Percentiles rank a stretch among this genome's conserved stretches.
These are phyloP conservation scores for Sporothrix phasma DNA, from an alignment of 2,329 filamentous ascomycete species.

Conservation along the genomic window DNA sequence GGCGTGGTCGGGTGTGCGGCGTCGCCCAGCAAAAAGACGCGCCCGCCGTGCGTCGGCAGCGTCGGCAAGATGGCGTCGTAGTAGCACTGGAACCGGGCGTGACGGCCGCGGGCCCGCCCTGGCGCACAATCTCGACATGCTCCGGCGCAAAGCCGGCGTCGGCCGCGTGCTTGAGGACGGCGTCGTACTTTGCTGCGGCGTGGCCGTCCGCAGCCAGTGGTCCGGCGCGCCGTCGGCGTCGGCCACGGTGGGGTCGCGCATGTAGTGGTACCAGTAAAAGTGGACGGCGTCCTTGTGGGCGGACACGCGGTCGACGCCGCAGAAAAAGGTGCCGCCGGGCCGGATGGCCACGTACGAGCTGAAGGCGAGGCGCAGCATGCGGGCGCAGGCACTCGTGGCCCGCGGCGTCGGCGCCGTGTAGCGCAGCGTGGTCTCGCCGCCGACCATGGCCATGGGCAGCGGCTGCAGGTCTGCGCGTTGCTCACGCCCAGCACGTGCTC, in stretches of 20 bases:
- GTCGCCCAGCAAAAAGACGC: slow-evolving; percentile 34
- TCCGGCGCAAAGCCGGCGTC: slow-evolving; percentile 7
- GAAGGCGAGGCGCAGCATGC: slow-evolving; percentile 26
- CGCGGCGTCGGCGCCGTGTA: slow-evolving; percentile 17
- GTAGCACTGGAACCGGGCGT: slow-evolving; percentile 15
- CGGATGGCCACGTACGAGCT: slow-evolving; percentile 23
- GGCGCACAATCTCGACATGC: slow-evolving; percentile 22
- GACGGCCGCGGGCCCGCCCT: slow-evolving; percentile 26
- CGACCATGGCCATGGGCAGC: slow-evolving; percentile 23
- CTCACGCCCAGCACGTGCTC: slow-evolving; percentile 23
- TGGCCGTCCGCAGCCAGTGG: slow-evolving; percentile 26
- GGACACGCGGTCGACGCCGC: slow-evolving; percentile 21
- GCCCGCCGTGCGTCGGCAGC: slow-evolving; percentile 24
- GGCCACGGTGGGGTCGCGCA: slow-evolving; percentile 16
- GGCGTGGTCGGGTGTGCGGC: slow-evolving; percentile 38
- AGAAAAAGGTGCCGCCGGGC: slow-evolving; percentile 19
- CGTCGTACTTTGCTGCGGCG: slow-evolving; percentile 14
- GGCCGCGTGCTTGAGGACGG: background rate
- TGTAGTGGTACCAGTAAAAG: slow-evolving; percentile 25
- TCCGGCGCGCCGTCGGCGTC: slow-evolving; percentile 20
- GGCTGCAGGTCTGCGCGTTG: slow-evolving; percentile 23
- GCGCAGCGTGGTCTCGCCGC: slow-evolving; percentile 23
- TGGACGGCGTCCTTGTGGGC: slow-evolving; percentile 19
- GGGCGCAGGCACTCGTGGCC: slow-evolving; percentile 11
- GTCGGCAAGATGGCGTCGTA: slow-evolving; percentile 25